Evolutionary conservation across 75 land plant species (phyloP).

Genomic region (Sequoia sempervirens): DNA sequence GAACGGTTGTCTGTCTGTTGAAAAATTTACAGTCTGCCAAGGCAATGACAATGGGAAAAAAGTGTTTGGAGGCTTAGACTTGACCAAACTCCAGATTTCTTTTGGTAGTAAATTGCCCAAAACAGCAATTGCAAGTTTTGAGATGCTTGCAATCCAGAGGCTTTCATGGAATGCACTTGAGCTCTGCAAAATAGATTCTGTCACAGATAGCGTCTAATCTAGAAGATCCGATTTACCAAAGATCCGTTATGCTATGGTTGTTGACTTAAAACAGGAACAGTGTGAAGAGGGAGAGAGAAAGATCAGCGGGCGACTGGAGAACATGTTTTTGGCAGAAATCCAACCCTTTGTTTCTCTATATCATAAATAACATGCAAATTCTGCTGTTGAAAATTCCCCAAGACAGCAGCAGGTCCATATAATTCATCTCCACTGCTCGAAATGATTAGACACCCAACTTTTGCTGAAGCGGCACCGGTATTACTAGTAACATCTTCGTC

Average conservation of each 20-base stretch:
- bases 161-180: neutral
- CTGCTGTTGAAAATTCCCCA: constrained; percentile 8
- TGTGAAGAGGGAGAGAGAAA: neutral
- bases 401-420: constrained; percentile 3
- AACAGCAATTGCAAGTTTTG: neutral
- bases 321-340: neutral
- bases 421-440: constrained; percentile 1
- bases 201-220: too few relatives aligned
- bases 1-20: too few relatives aligned
- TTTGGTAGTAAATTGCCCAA: neutral
- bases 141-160: neutral
- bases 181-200: neutral
- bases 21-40: neutral
- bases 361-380: constrained; percentile 2
- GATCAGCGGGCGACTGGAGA: neutral
- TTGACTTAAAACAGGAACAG: neutral
- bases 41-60: neutral
- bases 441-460: neutral
- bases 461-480: neutral
- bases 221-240: too few relatives aligned
- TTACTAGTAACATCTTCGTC: neutral
- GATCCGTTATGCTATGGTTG: too few relatives aligned
- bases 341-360: neutral
- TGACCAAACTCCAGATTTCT: neutral
- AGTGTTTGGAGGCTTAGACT: neutral